phyloP scores from a whole-genome alignment of 192 early-diverging fungal genomes.

The Phycomyces blakesleeanus region DNA sequence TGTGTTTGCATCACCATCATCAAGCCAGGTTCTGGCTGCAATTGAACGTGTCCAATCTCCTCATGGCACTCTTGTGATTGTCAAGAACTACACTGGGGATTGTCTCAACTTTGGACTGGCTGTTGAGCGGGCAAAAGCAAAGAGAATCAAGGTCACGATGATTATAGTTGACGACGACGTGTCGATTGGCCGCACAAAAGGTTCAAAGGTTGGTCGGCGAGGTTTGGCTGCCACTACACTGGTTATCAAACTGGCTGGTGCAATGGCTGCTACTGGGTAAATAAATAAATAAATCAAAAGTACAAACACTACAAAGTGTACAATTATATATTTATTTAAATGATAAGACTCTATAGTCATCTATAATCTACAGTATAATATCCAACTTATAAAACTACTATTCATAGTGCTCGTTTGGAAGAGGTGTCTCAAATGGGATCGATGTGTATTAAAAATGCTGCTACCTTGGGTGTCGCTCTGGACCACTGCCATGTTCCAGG shows the following conservation, averaged over 20 bases:
- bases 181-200: slow-evolving; percentile 63
- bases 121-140: slow-evolving; percentile 71
- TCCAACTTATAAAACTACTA: too few relatives aligned
- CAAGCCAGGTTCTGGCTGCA: slow-evolving; percentile 73
- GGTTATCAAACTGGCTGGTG: slow-evolving; percentile 82
- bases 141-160: slow-evolving; percentile 63
- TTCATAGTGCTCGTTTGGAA: slow-evolving; percentile 51
- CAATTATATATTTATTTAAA: not conserved
- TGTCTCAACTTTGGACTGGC: slow-evolving; percentile 79
- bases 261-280: slow-evolving; percentile 58
- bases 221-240: slow-evolving; percentile 77
- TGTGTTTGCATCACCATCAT: slow-evolving; percentile 84
- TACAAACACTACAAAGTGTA: too few relatives aligned
- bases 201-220: slow-evolving; percentile 68
- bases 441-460: slow-evolving; percentile 60
- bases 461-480: slow-evolving; percentile 77
- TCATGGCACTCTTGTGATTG: slow-evolving; percentile 69
- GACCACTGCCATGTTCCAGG: slow-evolving; percentile 76
- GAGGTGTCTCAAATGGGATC: slow-evolving; percentile 49
- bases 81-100: slow-evolving; percentile 90
- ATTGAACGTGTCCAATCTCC: slow-evolving; percentile 57
- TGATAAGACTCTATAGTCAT: too few relatives aligned
- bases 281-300: not conserved
- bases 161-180: slow-evolving; percentile 86
- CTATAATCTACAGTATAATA: too few relatives aligned